A percentile compares a stretch with the other conserved stretches of the same genome.
Evolutionary conservation across 2,329 filamentous ascomycete species (phyloP).

Genomic region (Verticillium alfalfae): DNA sequence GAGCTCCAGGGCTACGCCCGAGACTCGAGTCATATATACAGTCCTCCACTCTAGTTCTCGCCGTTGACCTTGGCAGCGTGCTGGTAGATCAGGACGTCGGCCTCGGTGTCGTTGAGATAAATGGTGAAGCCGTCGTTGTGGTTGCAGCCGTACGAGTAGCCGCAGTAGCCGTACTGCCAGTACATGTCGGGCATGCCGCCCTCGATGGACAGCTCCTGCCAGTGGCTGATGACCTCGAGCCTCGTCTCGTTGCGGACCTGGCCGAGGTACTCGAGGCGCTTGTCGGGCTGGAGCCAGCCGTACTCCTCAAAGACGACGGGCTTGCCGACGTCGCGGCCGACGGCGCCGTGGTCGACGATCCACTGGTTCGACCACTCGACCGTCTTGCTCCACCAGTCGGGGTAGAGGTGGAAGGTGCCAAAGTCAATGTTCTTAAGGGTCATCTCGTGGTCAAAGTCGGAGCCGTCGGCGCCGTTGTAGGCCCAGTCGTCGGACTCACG

Average conservation of each 20-base stretch:
- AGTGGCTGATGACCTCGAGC: slow-evolving; percentile 36
- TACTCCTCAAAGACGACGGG: slow-evolving; percentile 53
- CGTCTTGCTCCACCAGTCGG: slow-evolving; percentile 50
- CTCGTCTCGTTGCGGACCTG: slow-evolving; percentile 35
- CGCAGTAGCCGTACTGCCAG: slow-evolving; percentile 48
- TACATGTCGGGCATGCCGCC: slow-evolving; percentile 47
- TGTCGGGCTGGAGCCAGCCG: slow-evolving; percentile 45
- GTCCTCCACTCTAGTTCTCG: not conserved
- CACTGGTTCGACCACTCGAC: slow-evolving; percentile 46
- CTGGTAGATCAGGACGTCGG: slow-evolving; percentile 34
- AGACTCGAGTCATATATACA: not conserved
- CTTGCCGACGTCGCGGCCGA: slow-evolving; percentile 36
- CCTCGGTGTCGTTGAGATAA: slow-evolving; percentile 44
- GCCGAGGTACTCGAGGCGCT: slow-evolving; percentile 36
- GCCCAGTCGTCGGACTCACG: slow-evolving; percentile 32
- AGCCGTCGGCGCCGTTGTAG: slow-evolving; percentile 42
- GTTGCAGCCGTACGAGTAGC: slow-evolving; percentile 47
- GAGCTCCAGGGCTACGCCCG: not conserved
- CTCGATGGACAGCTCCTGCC: slow-evolving; percentile 42
- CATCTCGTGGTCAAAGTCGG: slow-evolving; percentile 48
- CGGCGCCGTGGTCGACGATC: slow-evolving; percentile 46
- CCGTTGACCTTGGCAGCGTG: slow-evolving; percentile 34
- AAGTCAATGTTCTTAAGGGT: slow-evolving; percentile 44
- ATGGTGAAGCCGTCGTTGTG: slow-evolving; percentile 53
- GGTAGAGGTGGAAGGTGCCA: slow-evolving; percentile 50